Conservation (phyloP, 441 rosid species). For the Corymbia citriodora region DNA sequence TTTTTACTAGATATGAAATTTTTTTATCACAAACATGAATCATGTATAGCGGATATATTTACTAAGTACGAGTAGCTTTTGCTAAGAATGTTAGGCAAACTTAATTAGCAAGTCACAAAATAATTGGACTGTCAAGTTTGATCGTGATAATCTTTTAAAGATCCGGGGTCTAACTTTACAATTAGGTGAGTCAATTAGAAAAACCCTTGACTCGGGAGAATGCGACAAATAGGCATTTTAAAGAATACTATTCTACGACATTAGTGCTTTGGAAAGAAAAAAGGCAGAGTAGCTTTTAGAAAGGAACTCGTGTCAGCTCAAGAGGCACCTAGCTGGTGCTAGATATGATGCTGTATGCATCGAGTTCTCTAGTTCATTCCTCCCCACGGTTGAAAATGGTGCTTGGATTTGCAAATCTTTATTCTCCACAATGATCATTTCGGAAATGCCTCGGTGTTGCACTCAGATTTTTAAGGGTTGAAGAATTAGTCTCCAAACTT, state of each 20-base stretch:
- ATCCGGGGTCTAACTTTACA: neutral
- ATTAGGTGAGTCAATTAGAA: neutral
- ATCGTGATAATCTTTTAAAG: accelerated
- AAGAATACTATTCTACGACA: neutral
- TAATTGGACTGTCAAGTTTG: neutral
- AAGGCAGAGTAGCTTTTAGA: neutral
- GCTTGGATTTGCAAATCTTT: neutral
- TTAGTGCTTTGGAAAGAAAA: neutral
- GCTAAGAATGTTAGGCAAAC: too few relatives aligned
- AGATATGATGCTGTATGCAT: neutral
- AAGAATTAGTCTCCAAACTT: neutral
- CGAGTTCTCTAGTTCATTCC: neutral
- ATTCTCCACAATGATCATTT: neutral
- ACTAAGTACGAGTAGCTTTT: neutral
- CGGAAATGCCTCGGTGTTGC: neutral
- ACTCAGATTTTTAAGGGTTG: neutral
- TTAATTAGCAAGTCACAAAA: neutral
- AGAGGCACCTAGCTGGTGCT: neutral
- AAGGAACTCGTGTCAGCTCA: neutral
- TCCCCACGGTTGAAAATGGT: neutral
- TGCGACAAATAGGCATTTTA: neutral
- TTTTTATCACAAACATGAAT: neutral
- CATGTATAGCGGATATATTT: accelerated
- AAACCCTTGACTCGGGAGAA: neutral
- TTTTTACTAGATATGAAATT: neutral